Percentiles rank a stretch among this genome's conserved stretches.
These are phyloP conservation scores for Scedosporium minutisporum DNA, from an alignment of 2,329 filamentous ascomycete genomes.

Conservation along the genomic window DNA sequence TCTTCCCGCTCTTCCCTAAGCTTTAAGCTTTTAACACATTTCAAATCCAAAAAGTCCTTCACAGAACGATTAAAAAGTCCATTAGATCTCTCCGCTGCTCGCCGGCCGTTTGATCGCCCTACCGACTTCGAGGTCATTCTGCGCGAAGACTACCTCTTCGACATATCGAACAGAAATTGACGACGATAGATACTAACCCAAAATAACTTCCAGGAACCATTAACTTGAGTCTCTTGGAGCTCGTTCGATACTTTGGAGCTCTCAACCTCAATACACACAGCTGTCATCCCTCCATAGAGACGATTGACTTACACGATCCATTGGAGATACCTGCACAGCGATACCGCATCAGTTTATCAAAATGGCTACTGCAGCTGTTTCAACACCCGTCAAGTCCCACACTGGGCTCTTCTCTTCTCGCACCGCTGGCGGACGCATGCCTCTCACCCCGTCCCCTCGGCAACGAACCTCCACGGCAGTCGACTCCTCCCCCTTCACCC, in stretches of 20 bases:
- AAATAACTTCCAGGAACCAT: conserved; percentile 40
- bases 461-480: conserved; percentile 47
- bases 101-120: conserved; percentile 36
- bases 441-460: conserved; percentile 83
- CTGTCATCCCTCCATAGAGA: neutral
- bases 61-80: conserved; percentile 26
- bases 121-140: conserved; percentile 32
- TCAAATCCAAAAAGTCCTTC: conserved; percentile 17
- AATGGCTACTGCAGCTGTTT: conserved; percentile 76
- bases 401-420: conserved; percentile 84
- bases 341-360: conserved; percentile 24
- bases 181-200: conserved; percentile 34
- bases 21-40: conserved; percentile 14
- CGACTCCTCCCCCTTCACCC: conserved; percentile 68
- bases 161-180: conserved; percentile 35
- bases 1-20: conserved; percentile 8
- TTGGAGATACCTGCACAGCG: conserved; percentile 2
- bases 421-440: conserved; percentile 89
- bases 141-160: conserved; percentile 31
- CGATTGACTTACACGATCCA: too few species aligned
- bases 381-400: conserved; percentile 92
- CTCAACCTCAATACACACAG: conserved; percentile 26
- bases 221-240: conserved; percentile 51
- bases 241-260: conserved; percentile 36
- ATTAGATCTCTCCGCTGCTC: conserved; percentile 39